A percentile compares a stretch with the other conserved stretches of the same genome.
These are phyloP conservation scores for Calonectria crousiana DNA, from an alignment of 2,329 filamentous ascomycete genomes.

Conservation along the genomic window DNA sequence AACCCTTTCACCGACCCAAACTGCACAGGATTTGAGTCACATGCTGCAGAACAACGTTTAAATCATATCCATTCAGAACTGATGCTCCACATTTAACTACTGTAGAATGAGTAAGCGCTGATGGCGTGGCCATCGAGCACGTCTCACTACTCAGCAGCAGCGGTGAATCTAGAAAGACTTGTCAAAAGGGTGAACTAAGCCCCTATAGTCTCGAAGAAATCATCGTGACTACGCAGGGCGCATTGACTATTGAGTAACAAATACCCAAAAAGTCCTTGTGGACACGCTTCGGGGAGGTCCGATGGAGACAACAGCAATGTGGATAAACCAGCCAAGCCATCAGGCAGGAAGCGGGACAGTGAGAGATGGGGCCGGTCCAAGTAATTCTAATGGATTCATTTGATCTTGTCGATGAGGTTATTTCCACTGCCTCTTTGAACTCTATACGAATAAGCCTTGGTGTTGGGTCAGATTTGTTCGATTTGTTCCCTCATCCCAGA, in stretches of 20 bases:
- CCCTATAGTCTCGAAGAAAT: background rate
- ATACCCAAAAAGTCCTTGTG: background rate
- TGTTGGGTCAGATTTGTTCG: constrained; percentile 1
- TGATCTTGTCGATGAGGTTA: background rate
- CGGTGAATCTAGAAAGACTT: constrained; percentile 1
- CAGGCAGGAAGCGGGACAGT: background rate
- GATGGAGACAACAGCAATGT: background rate
- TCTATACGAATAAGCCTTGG: background rate
- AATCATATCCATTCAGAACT: background rate
- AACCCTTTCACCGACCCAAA: too few species aligned
- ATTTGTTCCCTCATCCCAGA: background rate
- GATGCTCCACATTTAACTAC: background rate
- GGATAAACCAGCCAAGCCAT: constrained; percentile 2
- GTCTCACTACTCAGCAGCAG: background rate
- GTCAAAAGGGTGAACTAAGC: background rate
- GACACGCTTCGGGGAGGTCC: constrained; percentile 15
- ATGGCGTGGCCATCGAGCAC: constrained; percentile 7
- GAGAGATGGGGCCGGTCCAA: background rate
- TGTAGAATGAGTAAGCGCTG: background rate
- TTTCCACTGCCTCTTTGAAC: background rate
- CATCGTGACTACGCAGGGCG: background rate
- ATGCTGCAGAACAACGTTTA: background rate
- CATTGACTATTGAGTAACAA: background rate
- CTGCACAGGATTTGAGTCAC: background rate
- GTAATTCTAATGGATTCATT: background rate